A percentile compares a stretch with the other conserved stretches of the same genome.
Evolutionary conservation across 345 rosid genomes (phyloP).

Genomic region (Excoecaria agallocha): DNA sequence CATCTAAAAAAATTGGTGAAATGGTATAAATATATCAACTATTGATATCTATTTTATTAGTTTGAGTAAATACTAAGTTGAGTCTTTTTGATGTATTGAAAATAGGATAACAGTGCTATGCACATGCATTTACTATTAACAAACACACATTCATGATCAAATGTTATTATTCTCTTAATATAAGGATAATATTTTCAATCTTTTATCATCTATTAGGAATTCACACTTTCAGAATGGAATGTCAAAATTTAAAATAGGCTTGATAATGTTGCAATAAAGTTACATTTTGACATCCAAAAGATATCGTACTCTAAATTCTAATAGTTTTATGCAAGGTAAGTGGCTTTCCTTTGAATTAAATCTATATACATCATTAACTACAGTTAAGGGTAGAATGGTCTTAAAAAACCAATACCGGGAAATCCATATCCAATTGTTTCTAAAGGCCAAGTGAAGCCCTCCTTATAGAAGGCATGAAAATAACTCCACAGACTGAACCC

Average conservation of each 20-base stretch:
- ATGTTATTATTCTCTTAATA: no score
- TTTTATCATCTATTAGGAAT: background rate
- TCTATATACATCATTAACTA: background rate
- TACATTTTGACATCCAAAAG: background rate
- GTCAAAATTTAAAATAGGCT: background rate
- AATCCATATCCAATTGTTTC: background rate
- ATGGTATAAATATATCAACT: no score
- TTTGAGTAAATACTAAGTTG: no score
- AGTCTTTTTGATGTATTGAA: no score
- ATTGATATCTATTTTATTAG: no score
- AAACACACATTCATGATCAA: no score
- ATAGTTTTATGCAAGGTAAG: background rate
- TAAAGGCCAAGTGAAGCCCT: background rate
- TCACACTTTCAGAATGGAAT: background rate
- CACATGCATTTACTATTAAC: no score
- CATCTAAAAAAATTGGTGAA: no score
- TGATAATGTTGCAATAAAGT: background rate
- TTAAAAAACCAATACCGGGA: background rate
- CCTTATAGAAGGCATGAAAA: background rate
- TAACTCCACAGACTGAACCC: background rate
- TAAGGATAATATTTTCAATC: no score
- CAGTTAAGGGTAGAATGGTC: background rate
- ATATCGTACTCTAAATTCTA: background rate
- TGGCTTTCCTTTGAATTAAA: background rate
- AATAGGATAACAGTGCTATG: no score